Conservation (phyloP, 2,329 filamentous ascomycete species). For the Biscogniauxia mediterranea region DNA sequence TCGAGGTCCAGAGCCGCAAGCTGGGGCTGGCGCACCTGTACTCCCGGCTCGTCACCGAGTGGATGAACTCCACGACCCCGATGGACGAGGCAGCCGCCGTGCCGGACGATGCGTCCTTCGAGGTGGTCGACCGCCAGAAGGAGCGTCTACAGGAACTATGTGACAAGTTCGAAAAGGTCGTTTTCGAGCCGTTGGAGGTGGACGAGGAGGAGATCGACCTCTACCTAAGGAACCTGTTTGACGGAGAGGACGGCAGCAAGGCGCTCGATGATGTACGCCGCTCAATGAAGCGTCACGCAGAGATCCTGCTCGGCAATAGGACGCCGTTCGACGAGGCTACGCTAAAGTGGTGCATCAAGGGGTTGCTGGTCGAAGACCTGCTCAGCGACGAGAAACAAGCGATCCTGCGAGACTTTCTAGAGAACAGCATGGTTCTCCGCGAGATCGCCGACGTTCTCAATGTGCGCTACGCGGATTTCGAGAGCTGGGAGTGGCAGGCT, state of each 20-base stretch:
- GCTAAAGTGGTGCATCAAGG: constrained; percentile 36
- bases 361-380: constrained; percentile 39
- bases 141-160: constrained; percentile 36
- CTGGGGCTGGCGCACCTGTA: constrained; percentile 35
- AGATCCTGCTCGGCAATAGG: constrained; percentile 20
- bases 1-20: constrained; percentile 37
- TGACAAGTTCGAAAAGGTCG: constrained; percentile 39
- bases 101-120: constrained; percentile 26
- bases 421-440: constrained; percentile 37
- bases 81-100: constrained; percentile 6
- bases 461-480: constrained; percentile 40
- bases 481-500: constrained; percentile 43
- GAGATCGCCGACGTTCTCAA: constrained; percentile 45
- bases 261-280: constrained; percentile 19
- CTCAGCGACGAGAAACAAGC: constrained; percentile 42
- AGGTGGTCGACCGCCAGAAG: constrained; percentile 35
- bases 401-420: constrained; percentile 38
- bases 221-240: constrained; percentile 34
- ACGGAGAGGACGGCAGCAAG: constrained; percentile 26
- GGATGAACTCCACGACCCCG: constrained; percentile 33
- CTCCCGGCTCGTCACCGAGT: constrained; percentile 38
- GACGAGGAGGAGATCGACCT: constrained; percentile 30
- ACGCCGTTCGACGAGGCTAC: constrained; percentile 33
- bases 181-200: constrained; percentile 37
- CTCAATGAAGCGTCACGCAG: constrained; percentile 14